phyloP scores from a whole-genome alignment of 306 rosid species.

The Cucurbita pepo region DNA sequence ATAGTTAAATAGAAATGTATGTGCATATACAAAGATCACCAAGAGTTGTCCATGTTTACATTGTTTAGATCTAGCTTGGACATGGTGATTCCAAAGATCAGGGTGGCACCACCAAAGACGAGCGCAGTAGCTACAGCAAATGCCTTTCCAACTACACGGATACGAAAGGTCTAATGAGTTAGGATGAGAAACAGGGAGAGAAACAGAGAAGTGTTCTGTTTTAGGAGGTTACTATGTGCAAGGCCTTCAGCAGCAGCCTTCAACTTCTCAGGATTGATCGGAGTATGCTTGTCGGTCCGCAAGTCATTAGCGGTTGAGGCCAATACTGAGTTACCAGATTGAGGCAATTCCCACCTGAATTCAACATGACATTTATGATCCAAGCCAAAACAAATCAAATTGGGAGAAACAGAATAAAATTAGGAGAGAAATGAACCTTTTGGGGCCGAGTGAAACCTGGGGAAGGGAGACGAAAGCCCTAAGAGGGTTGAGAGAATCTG shows the following conservation, averaged over 20 bases:
- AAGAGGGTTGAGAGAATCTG: constrained; percentile 61
- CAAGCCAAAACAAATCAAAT: background rate
- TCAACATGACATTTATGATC: background rate
- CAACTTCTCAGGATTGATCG: constrained; percentile 54
- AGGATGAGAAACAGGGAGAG: background rate
- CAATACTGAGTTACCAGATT: constrained; percentile 13
- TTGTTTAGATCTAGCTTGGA: constrained; percentile 54
- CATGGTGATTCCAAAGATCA: constrained; percentile 40
- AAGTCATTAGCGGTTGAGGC: constrained; percentile 86
- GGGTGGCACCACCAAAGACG: constrained; percentile 61
- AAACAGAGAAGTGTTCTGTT: background rate
- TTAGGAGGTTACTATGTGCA: constrained; percentile 29
- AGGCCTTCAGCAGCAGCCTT: constrained; percentile 92
- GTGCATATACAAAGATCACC: background rate
- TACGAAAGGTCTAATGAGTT: background rate
- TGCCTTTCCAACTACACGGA: constrained; percentile 62
- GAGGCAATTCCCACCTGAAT: constrained; percentile 71
- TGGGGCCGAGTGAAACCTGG: constrained; percentile 81
- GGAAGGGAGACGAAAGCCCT: constrained; percentile 60
- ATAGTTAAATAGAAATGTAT: background rate
- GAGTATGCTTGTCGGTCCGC: constrained; percentile 40
- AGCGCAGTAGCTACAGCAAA: constrained; percentile 62
- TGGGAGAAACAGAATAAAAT: background rate
- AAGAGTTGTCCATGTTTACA: constrained; percentile 27
- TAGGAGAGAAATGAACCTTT: constrained; percentile 30